Evolutionary conservation across 306 rosid genomes (phyloP).

Genomic region (Lablab purpureus): DNA sequence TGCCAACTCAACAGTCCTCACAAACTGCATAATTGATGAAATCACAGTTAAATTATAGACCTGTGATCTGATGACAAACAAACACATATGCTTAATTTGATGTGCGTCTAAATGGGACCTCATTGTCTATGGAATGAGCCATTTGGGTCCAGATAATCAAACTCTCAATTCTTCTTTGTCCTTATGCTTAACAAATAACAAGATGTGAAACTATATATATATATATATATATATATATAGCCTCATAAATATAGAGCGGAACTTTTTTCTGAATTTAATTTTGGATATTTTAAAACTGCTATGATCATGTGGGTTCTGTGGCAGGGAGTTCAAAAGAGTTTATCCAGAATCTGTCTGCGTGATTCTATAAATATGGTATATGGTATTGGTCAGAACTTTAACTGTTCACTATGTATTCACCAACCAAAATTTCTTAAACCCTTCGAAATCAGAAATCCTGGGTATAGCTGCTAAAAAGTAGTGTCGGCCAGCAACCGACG

Average conservation of each 20-base stretch:
- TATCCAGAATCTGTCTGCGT: too few relatives aligned
- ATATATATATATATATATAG: too few relatives aligned
- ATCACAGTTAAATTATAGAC: conserved; percentile 16
- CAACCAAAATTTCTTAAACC: too few relatives aligned
- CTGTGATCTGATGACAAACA: conserved; percentile 15
- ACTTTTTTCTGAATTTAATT: background rate
- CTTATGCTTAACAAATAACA: conserved; percentile 35
- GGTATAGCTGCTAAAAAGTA: too few relatives aligned
- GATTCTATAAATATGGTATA: too few relatives aligned
- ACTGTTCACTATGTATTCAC: too few relatives aligned
- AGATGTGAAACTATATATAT: conserved; percentile 21
- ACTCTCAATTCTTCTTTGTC: conserved; percentile 34
- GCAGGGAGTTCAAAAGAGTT: background rate
- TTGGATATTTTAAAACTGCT: conserved; percentile 16
- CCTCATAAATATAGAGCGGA: conserved; percentile 25
- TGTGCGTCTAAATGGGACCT: conserved; percentile 48
- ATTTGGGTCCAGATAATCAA: conserved; percentile 29
- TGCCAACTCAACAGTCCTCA: conserved; percentile 28
- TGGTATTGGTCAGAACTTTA: too few relatives aligned
- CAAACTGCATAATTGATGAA: conserved; percentile 37
- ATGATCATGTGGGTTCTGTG: conserved; percentile 4
- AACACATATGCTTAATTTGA: conserved; percentile 38
- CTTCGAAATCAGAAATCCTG: too few relatives aligned
- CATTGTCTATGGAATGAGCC: conserved; percentile 39
- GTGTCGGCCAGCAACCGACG: too few relatives aligned